Percentiles rank a stretch among this genome's conserved stretches.
Evolutionary conservation across 495 filamentous ascomycete genomes (phyloP).

Genomic region (Opeltia flavorubescens): DNA sequence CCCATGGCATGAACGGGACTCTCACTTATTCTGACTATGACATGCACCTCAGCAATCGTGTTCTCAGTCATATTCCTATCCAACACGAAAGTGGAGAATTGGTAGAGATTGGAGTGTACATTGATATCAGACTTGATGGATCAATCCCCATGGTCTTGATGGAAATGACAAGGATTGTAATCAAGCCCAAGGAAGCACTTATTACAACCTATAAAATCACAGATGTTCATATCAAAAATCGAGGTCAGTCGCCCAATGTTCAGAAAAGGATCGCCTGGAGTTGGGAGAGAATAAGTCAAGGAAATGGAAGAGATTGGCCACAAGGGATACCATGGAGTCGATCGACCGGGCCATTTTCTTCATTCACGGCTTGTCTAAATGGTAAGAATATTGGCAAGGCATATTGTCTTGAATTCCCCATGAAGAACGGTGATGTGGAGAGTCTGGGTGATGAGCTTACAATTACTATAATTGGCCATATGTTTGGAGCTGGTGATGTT

Average conservation of each 20-base stretch:
- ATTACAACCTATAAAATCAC: background rate
- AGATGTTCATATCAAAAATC: background rate
- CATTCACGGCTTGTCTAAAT: background rate
- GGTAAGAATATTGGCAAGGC: background rate
- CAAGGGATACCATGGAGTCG: background rate
- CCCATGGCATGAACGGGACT: background rate
- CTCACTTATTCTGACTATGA: background rate
- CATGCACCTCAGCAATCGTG: background rate
- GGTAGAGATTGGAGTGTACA: background rate
- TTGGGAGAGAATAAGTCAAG: background rate
- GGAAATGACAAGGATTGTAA: background rate
- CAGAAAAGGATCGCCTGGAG: background rate
- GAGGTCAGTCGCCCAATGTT: background rate
- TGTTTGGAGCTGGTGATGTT: background rate
- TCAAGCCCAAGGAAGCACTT: background rate
- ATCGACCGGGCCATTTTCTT: background rate
- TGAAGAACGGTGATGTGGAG: background rate
- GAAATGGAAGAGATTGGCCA: background rate
- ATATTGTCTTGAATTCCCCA: background rate
- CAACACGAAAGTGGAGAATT: background rate
- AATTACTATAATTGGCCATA: background rate
- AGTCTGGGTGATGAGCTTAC: background rate
- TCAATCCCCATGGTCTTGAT: background rate
- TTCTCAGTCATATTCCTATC: background rate
- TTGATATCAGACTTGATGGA: background rate